Evolutionary conservation across 345 rosid genomes (phyloP), one percentile per base, ranked within the genome.

Genomic region (Citrus trifoliata): DNA sequence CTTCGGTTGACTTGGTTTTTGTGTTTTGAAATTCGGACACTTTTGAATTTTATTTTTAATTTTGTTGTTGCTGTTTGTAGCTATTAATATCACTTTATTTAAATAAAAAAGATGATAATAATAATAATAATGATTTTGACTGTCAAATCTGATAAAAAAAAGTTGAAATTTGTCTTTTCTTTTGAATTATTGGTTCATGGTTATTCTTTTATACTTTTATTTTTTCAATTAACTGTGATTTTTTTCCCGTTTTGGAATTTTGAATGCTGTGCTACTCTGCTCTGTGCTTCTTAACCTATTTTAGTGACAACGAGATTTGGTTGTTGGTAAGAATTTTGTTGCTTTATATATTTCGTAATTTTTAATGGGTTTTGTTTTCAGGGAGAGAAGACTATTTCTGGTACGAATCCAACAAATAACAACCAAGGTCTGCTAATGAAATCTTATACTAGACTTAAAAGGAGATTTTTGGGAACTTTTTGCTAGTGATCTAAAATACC

Each of bases 121-220:
- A 63, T 68, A 65, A 77, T 56, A 63, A 73, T 80, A 37, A 53
- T 82, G 21, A 25, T 79, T 83, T 78, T 66, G 78, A 78, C 71
- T 69, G 80, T 70, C 80, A 79, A 70, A 28, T 71, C 74, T 71
- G 76, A 61, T 77, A 21, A 37, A 56, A 38, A 83, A 86, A 86
- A 84, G 83, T 75, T 30, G 64, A 67, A 78, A 67, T 84, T 87
- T 85, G 88, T 87, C 86, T 78, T 88, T 85, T 86, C 80, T 80
- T 82, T 80, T 80, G 22, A 46, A 77, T 79, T 79, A 80, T 82
- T 83, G 42, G 80, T 71, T 59, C 75, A 18, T 70, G 63, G 71
- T 71, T 79, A 27, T 76, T 51, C 7, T 55, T 68, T 63, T 51
- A 46, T 53, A 53, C 18, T 53, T 53, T 18, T 18, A 5, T 53